Evolutionary conservation across 768 basidiomycete genomes (phyloP).

Genomic region (Lanmaoa pseudosensibilis): DNA sequence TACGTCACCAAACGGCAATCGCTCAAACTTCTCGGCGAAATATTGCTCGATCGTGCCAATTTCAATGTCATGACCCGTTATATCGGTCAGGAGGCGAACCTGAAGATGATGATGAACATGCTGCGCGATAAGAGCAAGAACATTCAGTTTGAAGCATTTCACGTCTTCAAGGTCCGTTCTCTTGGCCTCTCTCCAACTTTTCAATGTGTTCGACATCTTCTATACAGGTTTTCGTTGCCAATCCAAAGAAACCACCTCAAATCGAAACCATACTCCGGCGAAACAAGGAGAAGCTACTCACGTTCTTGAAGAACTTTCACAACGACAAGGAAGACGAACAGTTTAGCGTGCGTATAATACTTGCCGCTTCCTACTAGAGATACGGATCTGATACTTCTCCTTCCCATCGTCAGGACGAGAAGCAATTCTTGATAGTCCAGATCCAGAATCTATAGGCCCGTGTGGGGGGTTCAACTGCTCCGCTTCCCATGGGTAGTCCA

Average conservation of each 20-base stretch:
- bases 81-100: slow-evolving; percentile 90
- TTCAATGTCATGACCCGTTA: slow-evolving; percentile 99
- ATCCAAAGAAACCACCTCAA: slow-evolving; percentile 97
- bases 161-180: slow-evolving; percentile 92
- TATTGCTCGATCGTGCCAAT: slow-evolving; percentile 95
- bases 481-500: neutral
- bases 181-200: neutral
- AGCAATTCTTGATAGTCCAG: slow-evolving; percentile 92
- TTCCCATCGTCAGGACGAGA: slow-evolving; percentile 65
- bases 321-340: slow-evolving; percentile 99
- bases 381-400: neutral
- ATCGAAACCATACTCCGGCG: slow-evolving; percentile 87
- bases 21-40: slow-evolving; percentile 96
- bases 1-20: slow-evolving; percentile 99
- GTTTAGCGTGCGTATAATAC: slow-evolving; percentile 65
- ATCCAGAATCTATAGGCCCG: slow-evolving; percentile 67
- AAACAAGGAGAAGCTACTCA: slow-evolving; percentile 91
- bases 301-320: slow-evolving; percentile 91
- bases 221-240: slow-evolving; percentile 90
- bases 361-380: neutral
- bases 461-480: neutral
- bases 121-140: slow-evolving; percentile 98
- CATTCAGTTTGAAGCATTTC: slow-evolving; percentile 99
- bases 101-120: slow-evolving; percentile 99
- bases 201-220: neutral